These are phyloP conservation scores for Stereum hirsutum DNA, from an alignment of 1,284 basidiomycete species.

Conservation along the genomic window DNA sequence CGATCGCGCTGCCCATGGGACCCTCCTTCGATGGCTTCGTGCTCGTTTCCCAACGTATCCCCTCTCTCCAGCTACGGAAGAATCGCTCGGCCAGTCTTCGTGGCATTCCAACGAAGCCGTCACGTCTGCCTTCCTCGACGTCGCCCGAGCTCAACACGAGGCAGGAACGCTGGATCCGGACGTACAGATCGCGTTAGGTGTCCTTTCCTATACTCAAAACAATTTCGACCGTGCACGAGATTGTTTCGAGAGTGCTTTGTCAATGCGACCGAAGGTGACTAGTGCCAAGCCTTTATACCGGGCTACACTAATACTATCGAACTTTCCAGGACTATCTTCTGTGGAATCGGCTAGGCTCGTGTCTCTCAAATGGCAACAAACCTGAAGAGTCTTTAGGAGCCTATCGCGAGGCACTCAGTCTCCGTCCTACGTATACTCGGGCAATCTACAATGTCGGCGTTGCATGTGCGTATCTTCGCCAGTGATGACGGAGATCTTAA, in stretches of 20 bases:
- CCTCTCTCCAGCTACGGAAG: slow-evolving; percentile 47
- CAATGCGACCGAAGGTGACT: slow-evolving; percentile 60
- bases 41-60: slow-evolving; percentile 67
- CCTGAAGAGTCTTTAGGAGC: slow-evolving; percentile 95
- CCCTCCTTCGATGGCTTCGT: slow-evolving; percentile 82
- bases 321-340: slow-evolving; percentile 82
- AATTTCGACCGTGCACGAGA: slow-evolving; percentile 80
- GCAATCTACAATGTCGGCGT: slow-evolving; percentile 98
- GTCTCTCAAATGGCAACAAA: slow-evolving; percentile 89
- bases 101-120: slow-evolving; percentile 85
- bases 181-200: slow-evolving; percentile 89
- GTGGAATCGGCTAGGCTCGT: slow-evolving; percentile 96
- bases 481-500: background rate
- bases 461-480: slow-evolving; percentile 55
- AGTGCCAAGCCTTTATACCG: background rate
- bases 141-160: slow-evolving; percentile 74
- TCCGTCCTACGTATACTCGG: slow-evolving; percentile 93
- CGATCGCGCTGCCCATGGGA: slow-evolving; percentile 83
- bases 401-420: slow-evolving; percentile 87
- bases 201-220: slow-evolving; percentile 83
- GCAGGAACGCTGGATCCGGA: slow-evolving; percentile 80
- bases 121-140: slow-evolving; percentile 77
- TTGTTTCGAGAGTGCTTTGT: slow-evolving; percentile 85
- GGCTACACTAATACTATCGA: background rate
- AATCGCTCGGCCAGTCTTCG: slow-evolving; percentile 53